A percentile compares a stretch with the other conserved stretches of the same genome.
These are phyloP conservation scores for Agrocybe chaxingu DNA, from an alignment of 768 basidiomycete genomes.

Conservation along the genomic window DNA sequence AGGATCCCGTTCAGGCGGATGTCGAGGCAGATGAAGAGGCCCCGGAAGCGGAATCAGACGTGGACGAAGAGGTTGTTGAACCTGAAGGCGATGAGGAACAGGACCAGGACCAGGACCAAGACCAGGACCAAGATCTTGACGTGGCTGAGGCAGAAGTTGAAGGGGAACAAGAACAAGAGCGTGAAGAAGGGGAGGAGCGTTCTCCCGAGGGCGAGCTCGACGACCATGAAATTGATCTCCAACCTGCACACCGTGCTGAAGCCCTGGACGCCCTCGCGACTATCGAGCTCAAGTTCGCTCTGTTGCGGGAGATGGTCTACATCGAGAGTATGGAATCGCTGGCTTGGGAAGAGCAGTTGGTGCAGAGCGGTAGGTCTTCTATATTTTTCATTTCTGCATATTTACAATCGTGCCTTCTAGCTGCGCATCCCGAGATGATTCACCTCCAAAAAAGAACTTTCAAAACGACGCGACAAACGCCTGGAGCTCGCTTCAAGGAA, in stretches of 20 bases:
- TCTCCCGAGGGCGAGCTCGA: conserved; percentile 26
- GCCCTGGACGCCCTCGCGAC: conserved; percentile 83
- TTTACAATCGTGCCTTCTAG: conserved; percentile 33
- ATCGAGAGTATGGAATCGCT: conserved; percentile 92
- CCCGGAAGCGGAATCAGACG: conserved; percentile 15
- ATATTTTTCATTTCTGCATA: background rate
- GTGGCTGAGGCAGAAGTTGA: conserved; percentile 25
- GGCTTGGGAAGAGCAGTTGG: conserved; percentile 82
- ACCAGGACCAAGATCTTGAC: conserved; percentile 23
- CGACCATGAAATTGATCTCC: conserved; percentile 52
- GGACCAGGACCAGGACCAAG: conserved; percentile 21
- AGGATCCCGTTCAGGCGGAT: conserved; percentile 25
- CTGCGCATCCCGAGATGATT: conserved; percentile 81
- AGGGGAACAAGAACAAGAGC: conserved; percentile 32
- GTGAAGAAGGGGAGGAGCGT: conserved; percentile 22
- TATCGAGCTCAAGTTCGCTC: conserved; percentile 92
- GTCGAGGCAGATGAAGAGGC: conserved; percentile 20
- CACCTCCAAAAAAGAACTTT: conserved; percentile 78
- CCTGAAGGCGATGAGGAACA: conserved; percentile 23
- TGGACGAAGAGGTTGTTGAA: conserved; percentile 21
- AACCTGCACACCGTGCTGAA: conserved; percentile 80
- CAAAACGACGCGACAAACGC: conserved; percentile 75
- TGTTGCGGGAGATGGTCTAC: conserved; percentile 82
- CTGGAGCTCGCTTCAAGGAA: conserved; percentile 77
- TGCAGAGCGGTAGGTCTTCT: conserved; percentile 63